Conservation (phyloP, 106 monocot species). For the Dendrobium chrysotoxum region DNA sequence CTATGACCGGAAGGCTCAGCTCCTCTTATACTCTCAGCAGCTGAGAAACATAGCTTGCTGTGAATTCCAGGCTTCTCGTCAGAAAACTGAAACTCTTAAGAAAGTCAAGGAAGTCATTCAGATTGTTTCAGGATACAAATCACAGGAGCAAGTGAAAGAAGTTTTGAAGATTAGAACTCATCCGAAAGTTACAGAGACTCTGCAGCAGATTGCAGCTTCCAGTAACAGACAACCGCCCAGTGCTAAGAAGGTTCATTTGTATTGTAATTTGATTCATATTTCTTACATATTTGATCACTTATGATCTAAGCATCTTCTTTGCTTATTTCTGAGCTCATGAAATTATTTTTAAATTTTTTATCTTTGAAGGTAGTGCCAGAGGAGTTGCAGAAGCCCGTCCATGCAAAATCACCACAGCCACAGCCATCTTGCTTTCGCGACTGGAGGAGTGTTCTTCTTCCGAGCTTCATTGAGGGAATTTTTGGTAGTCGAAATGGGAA, state of each 20-base stretch:
- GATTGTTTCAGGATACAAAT: neutral
- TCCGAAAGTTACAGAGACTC: neutral
- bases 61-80: neutral
- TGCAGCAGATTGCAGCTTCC: neutral
- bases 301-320: no score
- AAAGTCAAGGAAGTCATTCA: neutral
- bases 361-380: neutral
- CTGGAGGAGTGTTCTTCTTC: neutral
- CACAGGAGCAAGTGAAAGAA: neutral
- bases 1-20: conserved; percentile 6
- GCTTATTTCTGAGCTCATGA: no score
- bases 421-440: neutral
- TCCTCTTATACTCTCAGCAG: neutral
- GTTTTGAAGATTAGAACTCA: neutral
- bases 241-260: no score
- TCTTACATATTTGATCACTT: no score
- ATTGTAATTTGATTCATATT: no score
- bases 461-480: neutral
- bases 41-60: neutral
- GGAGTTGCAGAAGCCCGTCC: neutral
- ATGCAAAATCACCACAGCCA: neutral
- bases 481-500: neutral
- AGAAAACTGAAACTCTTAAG: neutral
- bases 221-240: no score
- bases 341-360: neutral